Evolutionary conservation across 2,329 filamentous ascomycete genomes (phyloP).

Genomic region (Fusarium equiseti): DNA sequence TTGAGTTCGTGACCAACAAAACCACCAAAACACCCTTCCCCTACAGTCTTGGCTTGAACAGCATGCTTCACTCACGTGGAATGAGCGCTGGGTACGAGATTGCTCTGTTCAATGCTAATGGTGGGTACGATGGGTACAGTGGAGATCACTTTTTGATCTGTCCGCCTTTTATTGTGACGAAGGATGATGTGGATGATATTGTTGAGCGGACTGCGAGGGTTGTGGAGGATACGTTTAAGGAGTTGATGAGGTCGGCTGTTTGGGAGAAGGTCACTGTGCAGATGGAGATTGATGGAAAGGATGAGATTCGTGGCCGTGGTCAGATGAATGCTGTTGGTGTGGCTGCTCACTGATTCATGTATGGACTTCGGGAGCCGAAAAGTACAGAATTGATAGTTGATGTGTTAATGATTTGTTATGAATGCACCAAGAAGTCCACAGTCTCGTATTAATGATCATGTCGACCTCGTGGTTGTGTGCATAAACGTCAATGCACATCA

Average conservation of each 20-base stretch:
- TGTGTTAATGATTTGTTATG: no score
- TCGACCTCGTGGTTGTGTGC: no score
- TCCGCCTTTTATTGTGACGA: slow-evolving; percentile 33
- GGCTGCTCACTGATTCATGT: background rate
- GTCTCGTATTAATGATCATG: no score
- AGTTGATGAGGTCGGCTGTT: slow-evolving; percentile 16
- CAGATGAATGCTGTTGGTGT: background rate
- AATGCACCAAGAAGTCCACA: no score
- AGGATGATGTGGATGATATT: slow-evolving; percentile 38
- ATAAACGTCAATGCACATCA: no score
- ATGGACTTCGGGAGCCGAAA: background rate
- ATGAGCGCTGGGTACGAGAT: slow-evolving; percentile 40
- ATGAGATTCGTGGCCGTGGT: no score
- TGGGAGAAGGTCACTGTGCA: slow-evolving; percentile 40
- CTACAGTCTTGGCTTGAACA: slow-evolving; percentile 21
- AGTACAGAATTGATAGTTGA: background rate
- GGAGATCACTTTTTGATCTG: slow-evolving; percentile 41
- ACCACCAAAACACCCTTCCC: slow-evolving; percentile 37
- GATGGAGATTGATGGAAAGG: slow-evolving; percentile 25
- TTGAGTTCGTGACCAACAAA: slow-evolving; percentile 43
- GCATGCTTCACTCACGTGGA: slow-evolving; percentile 30
- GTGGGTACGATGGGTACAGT: slow-evolving; percentile 40
- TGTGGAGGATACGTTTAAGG: slow-evolving; percentile 34
- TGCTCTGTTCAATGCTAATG: slow-evolving; percentile 39
- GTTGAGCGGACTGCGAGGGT: slow-evolving; percentile 34